Percentiles rank a stretch among this genome's conserved stretches.
Conservation (phyloP, 768 basidiomycete genomes). For the Mycena pura region DNA sequence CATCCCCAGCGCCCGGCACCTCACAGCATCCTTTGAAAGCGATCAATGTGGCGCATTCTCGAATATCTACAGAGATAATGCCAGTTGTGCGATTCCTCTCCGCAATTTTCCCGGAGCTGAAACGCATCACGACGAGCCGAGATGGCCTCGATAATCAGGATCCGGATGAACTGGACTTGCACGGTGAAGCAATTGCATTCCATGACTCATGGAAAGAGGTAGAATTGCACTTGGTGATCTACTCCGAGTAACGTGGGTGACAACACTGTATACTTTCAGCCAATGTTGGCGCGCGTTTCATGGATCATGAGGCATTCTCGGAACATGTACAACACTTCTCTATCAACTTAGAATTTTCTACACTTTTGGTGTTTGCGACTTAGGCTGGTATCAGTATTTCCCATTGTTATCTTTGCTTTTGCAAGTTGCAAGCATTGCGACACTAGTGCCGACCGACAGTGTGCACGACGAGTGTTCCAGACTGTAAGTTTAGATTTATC, state of each 20-base stretch:
- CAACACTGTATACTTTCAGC: not conserved
- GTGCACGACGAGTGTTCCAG: too few species aligned
- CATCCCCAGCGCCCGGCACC: not conserved
- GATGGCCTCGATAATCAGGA: slow-evolving; percentile 1
- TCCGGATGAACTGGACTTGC: not conserved
- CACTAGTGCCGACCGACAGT: too few species aligned
- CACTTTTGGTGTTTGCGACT: too few species aligned
- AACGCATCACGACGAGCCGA: not conserved
- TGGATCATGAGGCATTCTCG: too few species aligned
- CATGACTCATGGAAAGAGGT: slow-evolving; percentile 12
- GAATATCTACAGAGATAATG: not conserved
- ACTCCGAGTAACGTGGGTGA: not conserved
- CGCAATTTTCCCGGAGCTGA: slow-evolving; percentile 4
- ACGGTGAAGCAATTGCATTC: slow-evolving; percentile 1
- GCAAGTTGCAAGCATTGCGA: too few species aligned
- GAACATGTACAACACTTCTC: too few species aligned
- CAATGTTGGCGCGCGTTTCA: too few species aligned
- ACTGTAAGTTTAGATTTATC: too few species aligned
- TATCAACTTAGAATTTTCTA: too few species aligned
- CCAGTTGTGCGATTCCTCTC: slow-evolving; percentile 12
- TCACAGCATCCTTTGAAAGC: slow-evolving; percentile 1
- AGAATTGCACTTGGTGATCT: slow-evolving; percentile 12
- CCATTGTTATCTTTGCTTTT: too few species aligned
- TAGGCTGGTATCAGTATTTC: too few species aligned
- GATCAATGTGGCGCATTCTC: slow-evolving; percentile 4